Conservation (phyloP, 2,329 filamentous ascomycete species). For the Xylaria digitata region DNA sequence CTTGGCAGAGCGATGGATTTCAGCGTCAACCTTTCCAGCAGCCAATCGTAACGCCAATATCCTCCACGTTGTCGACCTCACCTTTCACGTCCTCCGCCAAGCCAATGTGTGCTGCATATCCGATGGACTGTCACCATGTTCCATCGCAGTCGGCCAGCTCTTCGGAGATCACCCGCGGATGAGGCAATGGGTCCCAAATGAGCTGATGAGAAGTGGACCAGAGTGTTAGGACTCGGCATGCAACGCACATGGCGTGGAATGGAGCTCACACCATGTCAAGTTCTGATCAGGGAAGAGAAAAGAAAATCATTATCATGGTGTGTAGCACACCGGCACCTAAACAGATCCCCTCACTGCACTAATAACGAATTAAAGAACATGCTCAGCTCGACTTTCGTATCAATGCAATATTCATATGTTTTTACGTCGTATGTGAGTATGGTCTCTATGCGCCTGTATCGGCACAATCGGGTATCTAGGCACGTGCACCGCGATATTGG, state of each 20-base stretch:
- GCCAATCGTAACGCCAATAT: constrained; percentile 25
- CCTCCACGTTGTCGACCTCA: constrained; percentile 32
- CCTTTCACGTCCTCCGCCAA: constrained; percentile 20
- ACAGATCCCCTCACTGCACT: constrained; percentile 1
- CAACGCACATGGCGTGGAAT: background rate
- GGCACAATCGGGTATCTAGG: background rate
- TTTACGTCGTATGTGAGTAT: too few species aligned
- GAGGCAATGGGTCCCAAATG: constrained; percentile 13
- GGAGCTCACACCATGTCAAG: background rate
- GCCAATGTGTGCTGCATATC: constrained; percentile 28
- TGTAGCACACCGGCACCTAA: background rate
- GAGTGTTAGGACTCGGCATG: constrained; percentile 6
- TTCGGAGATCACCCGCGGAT: constrained; percentile 22
- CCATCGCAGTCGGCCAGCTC: background rate
- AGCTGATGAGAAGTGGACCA: constrained; percentile 1
- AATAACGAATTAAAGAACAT: background rate
- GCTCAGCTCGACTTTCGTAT: background rate
- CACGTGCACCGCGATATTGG: constrained; percentile 16
- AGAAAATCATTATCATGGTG: background rate
- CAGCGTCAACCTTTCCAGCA: background rate
- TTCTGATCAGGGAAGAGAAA: background rate
- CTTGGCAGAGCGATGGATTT: constrained; percentile 25
- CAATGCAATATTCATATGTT: background rate
- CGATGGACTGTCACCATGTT: constrained; percentile 15
- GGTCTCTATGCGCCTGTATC: background rate